phyloP scores from a whole-genome alignment of 306 rosid genomes.

The Trifolium dubium region DNA sequence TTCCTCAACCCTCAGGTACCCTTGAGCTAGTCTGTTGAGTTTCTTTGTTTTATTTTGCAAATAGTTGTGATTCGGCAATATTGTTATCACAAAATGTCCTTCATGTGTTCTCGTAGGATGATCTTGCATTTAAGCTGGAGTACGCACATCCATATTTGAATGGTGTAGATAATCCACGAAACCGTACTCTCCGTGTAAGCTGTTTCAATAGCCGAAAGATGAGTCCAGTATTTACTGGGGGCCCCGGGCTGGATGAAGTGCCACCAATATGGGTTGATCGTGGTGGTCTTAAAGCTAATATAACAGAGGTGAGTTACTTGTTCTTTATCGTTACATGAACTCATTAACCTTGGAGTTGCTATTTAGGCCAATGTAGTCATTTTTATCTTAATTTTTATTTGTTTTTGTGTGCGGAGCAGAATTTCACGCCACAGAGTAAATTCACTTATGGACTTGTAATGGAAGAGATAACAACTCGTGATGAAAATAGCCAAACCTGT shows the following conservation, averaged over 20 bases:
- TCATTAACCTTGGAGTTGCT: neutral
- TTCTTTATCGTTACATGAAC: slow-evolving; percentile 8
- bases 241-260: slow-evolving; percentile 96
- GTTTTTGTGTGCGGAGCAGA: slow-evolving; percentile 53
- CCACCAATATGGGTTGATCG: slow-evolving; percentile 98
- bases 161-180: slow-evolving; percentile 71
- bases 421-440: slow-evolving; percentile 93
- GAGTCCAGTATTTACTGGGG: slow-evolving; percentile 97
- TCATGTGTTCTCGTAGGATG: slow-evolving; percentile 65
- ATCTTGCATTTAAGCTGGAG: slow-evolving; percentile 94
- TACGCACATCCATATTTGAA: slow-evolving; percentile 92
- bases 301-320: slow-evolving; percentile 69
- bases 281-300: slow-evolving; percentile 82
- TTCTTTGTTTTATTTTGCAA: slow-evolving; percentile 30
- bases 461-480: slow-evolving; percentile 97
- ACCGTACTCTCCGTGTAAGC: slow-evolving; percentile 84
- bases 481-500: slow-evolving; percentile 81
- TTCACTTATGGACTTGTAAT: slow-evolving; percentile 93
- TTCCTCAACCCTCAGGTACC: slow-evolving; percentile 82
- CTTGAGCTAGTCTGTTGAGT: slow-evolving; percentile 28
- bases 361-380: slow-evolving; percentile 6
- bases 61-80: neutral
- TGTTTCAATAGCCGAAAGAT: slow-evolving; percentile 93
- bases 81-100: slow-evolving; percentile 28
- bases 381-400: slow-evolving; percentile 20